Base-by-base conservation (phyloP, 2,329 filamentous ascomycete species). In the Metarhizium anisopliae region DNA sequence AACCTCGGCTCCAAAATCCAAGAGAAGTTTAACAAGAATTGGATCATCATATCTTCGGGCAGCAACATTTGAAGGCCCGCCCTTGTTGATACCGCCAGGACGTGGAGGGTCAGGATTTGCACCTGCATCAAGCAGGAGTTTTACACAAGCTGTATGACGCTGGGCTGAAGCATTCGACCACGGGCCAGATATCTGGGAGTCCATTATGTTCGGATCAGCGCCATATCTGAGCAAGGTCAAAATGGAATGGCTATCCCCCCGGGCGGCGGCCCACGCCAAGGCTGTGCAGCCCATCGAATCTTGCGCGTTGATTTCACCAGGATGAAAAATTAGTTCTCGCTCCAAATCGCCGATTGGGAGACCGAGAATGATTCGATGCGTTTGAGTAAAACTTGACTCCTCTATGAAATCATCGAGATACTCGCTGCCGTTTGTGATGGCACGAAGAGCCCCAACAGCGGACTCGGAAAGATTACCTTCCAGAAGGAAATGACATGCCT, bases 1-100 rank as follows among this genome's bases (percentile, higher is more conserved):
- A 58, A 71, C 66, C 50, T 69, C 58, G 30, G 68, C 68, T 2
- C 68, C 67, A 56, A 67, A 66, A 32, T 70, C 68, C 13, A 70
- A 62, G 2, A 72, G 63, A 4, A 56, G 60, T 54, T 25, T 68
- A 35, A 67, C 50, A 29, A 68, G 56, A 4, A 64, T 29, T 6
- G 63, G 58, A 53, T 70, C 66, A 2, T 59, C 61, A 2, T 64
- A 59, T 56, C 66, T 67, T 29, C 68, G 64, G 4, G 68, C 63
- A 20, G 68, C 67, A 53, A 63, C 61, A 25, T 52, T 63, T 68
- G 7, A 71, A 14, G 68, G 63, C 29, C 61, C 67, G 53, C 66
- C 66, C 54, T 64, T 63, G 52, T 60, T 63, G 11, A 66, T 54
- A 13, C 63, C 63, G 18, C 38, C 47, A 3, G 65, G 64, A 25